Base-by-base conservation (phyloP, 2,329 filamentous ascomycete species). In the Sporothrix globosa region DNA sequence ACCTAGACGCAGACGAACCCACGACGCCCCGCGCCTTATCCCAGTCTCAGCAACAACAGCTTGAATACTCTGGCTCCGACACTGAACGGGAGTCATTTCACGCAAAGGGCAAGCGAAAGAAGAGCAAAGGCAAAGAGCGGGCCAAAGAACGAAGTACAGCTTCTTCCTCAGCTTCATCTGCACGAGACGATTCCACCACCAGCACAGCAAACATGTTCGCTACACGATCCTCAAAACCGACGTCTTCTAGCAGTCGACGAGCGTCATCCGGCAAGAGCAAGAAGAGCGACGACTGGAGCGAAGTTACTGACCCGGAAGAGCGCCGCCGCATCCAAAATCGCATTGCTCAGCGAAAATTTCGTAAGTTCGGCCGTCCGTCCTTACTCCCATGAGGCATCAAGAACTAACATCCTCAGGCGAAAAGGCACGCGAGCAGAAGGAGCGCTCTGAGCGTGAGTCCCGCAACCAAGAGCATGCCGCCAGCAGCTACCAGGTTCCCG, bases 291-390 rank as follows among this genome's bases (percentile, higher is more conserved):
- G 87, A 92, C 80, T 93, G 91, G 91, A 83, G 86, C 39, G 85
- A 89, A 0, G 84, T 93, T 56, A 86, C 86, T 7, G 90, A 93
- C 74, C 89, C 90, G 0, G 88, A 88, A 72, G 89, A 92, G 80
- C 85, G 91, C 76, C 84, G 91, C 73, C 88, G 90, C 72, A 90
- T 93, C 67, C 91, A 93, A 78, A 93, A 93, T 77, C 86, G 90
- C 69, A 86, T 92, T 72, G 91, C 91, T 1, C 91, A 93, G 76
- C 85, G 91, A 74, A 92, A 92, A 75, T 93, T 92, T 75, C 85
- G 91, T 93, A 84, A n/a, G 71, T 70, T n/a, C 19, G 4, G 2
- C 17, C 46, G n/a, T 44, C 13, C 4, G 24, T 89, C 81, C 21
- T 24, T 17, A 24, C 27, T 4, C 53, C n/a, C 4, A 27, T 46